Base-by-base conservation (phyloP, 345 rosid genomes). In the Syzygium aromaticum region DNA sequence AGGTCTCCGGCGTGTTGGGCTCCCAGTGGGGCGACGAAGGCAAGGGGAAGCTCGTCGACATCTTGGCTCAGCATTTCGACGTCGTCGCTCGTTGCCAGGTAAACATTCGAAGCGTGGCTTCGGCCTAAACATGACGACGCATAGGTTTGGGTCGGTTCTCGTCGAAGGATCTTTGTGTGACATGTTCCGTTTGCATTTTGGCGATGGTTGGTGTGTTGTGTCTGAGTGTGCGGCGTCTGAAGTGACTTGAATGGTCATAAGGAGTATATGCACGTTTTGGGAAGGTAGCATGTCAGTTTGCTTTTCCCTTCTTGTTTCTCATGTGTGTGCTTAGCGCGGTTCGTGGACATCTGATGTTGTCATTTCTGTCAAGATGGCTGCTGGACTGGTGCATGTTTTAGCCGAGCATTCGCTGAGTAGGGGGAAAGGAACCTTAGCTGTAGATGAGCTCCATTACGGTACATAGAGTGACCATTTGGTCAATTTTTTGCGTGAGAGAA, bases 21-120 rank as follows among this genome's bases (percentile, higher is more conserved):
- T 91, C 92, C 57, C 99, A 98, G 88, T 98, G 99, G 99, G 99
- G 99, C 5, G 99, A 98, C 87, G 99, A 98, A 87, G 99, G 99
- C 23, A 98, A 98, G 90, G 99, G 99, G 87, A 98, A 98, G 82
- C 99, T 98, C 87, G 99, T 98, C 77, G 99, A 95, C 88, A 95
- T 98, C 89, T 91, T 98, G 86, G 98, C 98, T 40, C 88, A 91
- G 54, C 99, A 96, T 53, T 98, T 98, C 88, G 97, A 98, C 90
- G 90, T 96, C 90, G 99, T 98, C 49, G 99, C 99, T 92, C 99
- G 98, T 43, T 98, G 99, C 89, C 99, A 96, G 96, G 99, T 97
- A 86, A 19, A 21, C n/a, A 51, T 59, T 1, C 11, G 5, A 84
- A 73, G 27, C 49, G 13, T 1, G 11, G 38, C 82, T 73, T 10